These are phyloP conservation scores for Salvia sclarea DNA, from an alignment of 305 asterid genomes.

Conservation along the genomic window DNA sequence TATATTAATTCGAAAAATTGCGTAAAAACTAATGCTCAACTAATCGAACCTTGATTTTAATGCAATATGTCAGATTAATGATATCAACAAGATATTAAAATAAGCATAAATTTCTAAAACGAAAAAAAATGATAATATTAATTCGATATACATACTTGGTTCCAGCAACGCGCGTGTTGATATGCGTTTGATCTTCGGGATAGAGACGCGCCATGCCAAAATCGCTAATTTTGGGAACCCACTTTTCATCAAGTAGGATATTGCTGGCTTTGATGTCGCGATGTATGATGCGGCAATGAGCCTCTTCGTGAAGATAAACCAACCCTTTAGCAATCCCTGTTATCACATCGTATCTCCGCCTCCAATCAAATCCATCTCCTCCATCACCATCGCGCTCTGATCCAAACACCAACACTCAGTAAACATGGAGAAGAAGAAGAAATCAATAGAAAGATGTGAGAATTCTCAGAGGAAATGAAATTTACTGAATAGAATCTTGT, in stretches of 20 bases:
- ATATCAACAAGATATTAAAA: no score
- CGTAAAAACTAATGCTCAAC: no score
- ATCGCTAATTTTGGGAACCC: constrained; percentile 87
- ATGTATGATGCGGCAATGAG: constrained; percentile 71
- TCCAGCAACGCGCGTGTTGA: constrained; percentile 82
- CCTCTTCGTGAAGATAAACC: constrained; percentile 80
- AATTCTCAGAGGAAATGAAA: no score
- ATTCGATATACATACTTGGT: constrained; percentile 50
- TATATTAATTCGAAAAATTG: no score
- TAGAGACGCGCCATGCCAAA: constrained; percentile 85
- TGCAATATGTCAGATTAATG: no score
- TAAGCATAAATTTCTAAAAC: no score
- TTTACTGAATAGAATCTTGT: constrained; percentile 80
- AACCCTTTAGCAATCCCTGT: constrained; percentile 75
- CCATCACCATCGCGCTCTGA: constrained; percentile 45
- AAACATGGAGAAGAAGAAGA: not conserved
- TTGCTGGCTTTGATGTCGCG: constrained; percentile 90
- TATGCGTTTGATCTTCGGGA: constrained; percentile 66
- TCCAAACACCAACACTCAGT: constrained; percentile 18
- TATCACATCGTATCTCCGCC: constrained; percentile 63
- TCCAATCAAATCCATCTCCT: constrained; percentile 57
- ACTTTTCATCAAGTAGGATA: constrained; percentile 78
- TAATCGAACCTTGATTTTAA: no score
- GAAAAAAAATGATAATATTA: no score
- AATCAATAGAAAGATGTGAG: not conserved